phyloP scores from a whole-genome alignment of 768 basidiomycete species.

The Neoboletus subvelutipes region DNA sequence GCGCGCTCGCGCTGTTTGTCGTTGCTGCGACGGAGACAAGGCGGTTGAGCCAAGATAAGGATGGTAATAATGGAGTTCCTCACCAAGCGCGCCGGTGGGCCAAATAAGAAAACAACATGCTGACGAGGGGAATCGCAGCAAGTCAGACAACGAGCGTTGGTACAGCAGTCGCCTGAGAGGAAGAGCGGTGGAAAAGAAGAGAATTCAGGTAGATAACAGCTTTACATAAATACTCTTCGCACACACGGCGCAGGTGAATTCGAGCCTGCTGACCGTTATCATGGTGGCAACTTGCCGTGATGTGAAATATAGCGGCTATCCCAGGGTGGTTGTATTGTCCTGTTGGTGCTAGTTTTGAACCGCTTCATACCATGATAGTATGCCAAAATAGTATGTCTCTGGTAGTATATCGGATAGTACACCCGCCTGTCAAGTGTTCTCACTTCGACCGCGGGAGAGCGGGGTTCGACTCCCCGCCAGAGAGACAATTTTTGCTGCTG shows the following conservation, averaged over 20 bases:
- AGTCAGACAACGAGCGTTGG: neutral
- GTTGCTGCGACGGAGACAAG: slow-evolving; percentile 16
- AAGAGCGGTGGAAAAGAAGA: neutral
- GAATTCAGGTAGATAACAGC: neutral
- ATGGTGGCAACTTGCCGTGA: neutral
- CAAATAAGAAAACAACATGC: slow-evolving; percentile 39
- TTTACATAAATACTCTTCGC: neutral
- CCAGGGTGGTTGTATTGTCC: neutral
- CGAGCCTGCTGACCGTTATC: neutral
- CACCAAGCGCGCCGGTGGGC: slow-evolving; percentile 39
- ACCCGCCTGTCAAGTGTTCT: slow-evolving; percentile 40
- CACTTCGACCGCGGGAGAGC: slow-evolving; percentile 36
- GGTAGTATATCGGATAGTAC: slow-evolving; percentile 54
- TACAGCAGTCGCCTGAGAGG: neutral
- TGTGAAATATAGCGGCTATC: neutral
- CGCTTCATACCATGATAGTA: neutral
- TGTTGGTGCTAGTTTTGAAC: neutral
- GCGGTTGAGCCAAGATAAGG: neutral
- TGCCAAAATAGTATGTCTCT: slow-evolving; percentile 24
- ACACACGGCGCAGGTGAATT: neutral
- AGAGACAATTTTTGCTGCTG: slow-evolving; percentile 28
- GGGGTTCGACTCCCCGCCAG: slow-evolving; percentile 50
- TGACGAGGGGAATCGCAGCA: neutral
- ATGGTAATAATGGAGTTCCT: neutral
- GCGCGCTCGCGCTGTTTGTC: slow-evolving; percentile 37